Evolutionary conservation across 177 flowering plant species (phyloP).

Genomic region (Vitis hybrid): DNA sequence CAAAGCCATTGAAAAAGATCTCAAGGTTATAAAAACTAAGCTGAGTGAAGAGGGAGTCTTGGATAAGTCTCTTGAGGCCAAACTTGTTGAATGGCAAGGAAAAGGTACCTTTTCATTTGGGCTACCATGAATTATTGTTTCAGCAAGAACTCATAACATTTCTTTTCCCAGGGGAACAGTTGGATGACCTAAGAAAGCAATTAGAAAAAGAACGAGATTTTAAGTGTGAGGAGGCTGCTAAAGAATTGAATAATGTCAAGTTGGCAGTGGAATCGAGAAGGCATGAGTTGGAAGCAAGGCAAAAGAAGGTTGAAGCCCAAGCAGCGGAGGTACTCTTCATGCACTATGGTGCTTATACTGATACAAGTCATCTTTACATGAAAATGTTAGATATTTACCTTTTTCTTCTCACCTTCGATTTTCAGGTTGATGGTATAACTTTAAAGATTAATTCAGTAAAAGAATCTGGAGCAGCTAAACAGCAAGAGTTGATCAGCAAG

Average conservation of each 20-base stretch:
- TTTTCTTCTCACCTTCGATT: conserved; percentile 4
- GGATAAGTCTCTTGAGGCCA: conserved; percentile 73
- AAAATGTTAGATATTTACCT: not conserved
- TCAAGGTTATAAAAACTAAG: conserved; percentile 62
- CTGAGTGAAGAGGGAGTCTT: conserved; percentile 55
- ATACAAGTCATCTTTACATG: not conserved
- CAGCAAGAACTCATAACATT: too few species aligned
- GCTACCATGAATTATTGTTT: not conserved
- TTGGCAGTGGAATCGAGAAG: conserved; percentile 56
- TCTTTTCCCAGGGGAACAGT: conserved; percentile 47
- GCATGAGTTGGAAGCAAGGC: conserved; percentile 47
- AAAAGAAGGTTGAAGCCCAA: conserved; percentile 55
- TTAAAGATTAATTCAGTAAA: conserved; percentile 38
- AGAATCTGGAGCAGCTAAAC: conserved; percentile 51
- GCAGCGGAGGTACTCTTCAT: conserved; percentile 55
- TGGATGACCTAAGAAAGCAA: conserved; percentile 51
- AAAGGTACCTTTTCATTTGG: conserved; percentile 49
- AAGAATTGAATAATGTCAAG: conserved; percentile 53
- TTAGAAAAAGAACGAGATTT: conserved; percentile 59
- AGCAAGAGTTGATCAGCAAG: conserved; percentile 42
- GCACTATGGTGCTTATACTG: not conserved
- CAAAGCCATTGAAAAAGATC: conserved; percentile 79
- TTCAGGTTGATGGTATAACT: conserved; percentile 57
- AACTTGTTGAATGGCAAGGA: conserved; percentile 64
- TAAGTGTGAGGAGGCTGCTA: conserved; percentile 51